Evolutionary conservation across 2,329 filamentous ascomycete species (phyloP).

Genomic region (Uncinocarpus reesii): DNA sequence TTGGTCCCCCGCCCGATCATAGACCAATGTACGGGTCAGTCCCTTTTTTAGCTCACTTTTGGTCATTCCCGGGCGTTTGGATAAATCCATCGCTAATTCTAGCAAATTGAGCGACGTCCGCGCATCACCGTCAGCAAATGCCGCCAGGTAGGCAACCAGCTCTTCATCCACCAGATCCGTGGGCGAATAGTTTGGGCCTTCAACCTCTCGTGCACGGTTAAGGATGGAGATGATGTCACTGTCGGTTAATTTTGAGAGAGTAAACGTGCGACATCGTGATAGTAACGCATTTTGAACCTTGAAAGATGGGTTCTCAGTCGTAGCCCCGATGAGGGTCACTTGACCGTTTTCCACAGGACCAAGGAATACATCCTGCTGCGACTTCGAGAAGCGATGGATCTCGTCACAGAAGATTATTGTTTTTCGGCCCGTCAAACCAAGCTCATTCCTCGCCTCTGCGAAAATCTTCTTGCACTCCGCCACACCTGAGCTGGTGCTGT

Average conservation of each 20-base stretch:
- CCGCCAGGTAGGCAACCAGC: conserved; percentile 68
- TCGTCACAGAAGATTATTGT: conserved; percentile 98
- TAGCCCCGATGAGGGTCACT: conserved; percentile 86
- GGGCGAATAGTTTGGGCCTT: conserved; percentile 44
- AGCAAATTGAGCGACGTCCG: conserved; percentile 86
- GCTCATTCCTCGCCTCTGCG: conserved; percentile 67
- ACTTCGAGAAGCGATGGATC: conserved; percentile 83
- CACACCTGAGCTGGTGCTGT: conserved; percentile 79
- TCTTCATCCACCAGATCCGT: conserved; percentile 59
- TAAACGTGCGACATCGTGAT: conserved; percentile 84
- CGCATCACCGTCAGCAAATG: conserved; percentile 85
- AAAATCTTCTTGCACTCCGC: conserved; percentile 90
- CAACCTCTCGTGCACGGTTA: conserved; percentile 57
- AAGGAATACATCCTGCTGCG: conserved; percentile 89
- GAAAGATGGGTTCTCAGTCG: conserved; percentile 94
- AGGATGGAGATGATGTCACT: conserved; percentile 66
- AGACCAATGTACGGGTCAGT: conserved; percentile 85
- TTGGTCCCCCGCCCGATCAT: conserved; percentile 88
- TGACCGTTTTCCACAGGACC: conserved; percentile 84
- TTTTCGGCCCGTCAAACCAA: conserved; percentile 69
- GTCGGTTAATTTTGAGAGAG: conserved; percentile 61
- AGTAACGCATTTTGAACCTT: conserved; percentile 80
- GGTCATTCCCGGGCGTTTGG: conserved; percentile 54
- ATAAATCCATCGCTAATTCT: conserved; percentile 74
- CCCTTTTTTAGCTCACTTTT: conserved; percentile 67